These are phyloP conservation scores for Obba rivulosa DNA, from an alignment of 768 basidiomycete genomes.

Conservation along the genomic window DNA sequence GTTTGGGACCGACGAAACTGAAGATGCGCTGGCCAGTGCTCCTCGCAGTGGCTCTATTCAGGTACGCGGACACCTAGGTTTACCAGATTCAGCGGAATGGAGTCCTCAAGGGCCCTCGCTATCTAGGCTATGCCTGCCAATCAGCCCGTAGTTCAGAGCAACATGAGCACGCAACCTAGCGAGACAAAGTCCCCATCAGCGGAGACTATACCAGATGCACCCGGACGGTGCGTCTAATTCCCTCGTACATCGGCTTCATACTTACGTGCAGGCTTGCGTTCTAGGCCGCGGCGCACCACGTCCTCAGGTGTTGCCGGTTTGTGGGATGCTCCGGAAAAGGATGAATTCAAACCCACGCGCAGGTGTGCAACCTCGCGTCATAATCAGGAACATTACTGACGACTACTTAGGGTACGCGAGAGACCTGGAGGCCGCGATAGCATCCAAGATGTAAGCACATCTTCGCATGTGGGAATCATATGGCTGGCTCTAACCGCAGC, in stretches of 20 bases:
- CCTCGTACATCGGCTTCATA: too few relatives aligned
- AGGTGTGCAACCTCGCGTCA: constrained; percentile 35
- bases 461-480: too few relatives aligned
- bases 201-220: neutral
- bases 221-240: neutral
- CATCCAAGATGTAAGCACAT: constrained; percentile 36
- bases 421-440: constrained; percentile 64
- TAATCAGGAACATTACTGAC: neutral
- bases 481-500: too few relatives aligned
- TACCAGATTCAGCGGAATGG: too few relatives aligned
- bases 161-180: neutral
- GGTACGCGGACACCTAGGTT: too few relatives aligned
- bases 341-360: constrained; percentile 61
- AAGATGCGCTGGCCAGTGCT: constrained; percentile 53
- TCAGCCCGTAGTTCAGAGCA: neutral
- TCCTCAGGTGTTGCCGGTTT: constrained; percentile 32
- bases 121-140: neutral
- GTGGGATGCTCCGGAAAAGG: constrained; percentile 28
- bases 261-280: constrained; percentile 24
- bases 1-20: constrained; percentile 37
- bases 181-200: neutral
- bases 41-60: constrained; percentile 37
- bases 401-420: constrained; percentile 49
- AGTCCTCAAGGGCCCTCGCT: too few relatives aligned
- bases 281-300: constrained; percentile 43